Evolutionary conservation across 192 early-diverging fungal species (phyloP).

Genomic region (Gryganskiella cystojenkinii): DNA sequence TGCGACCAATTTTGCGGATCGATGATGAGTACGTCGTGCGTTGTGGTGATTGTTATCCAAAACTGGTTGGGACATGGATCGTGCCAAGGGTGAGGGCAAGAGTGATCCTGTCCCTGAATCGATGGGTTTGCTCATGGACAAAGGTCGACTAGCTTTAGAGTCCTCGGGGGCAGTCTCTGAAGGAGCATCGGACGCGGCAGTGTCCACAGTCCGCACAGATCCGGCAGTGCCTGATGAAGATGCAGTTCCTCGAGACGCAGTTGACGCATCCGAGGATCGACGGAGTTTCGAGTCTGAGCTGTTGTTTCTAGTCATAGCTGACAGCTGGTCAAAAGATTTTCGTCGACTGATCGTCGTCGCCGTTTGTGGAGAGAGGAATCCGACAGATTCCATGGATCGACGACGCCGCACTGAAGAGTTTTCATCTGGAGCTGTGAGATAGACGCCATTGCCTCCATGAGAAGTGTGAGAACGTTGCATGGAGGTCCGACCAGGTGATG

Average conservation of each 20-base stretch:
- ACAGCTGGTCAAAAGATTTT: constrained; percentile 38
- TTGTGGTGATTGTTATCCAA: too few species aligned
- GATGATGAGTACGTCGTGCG: too few species aligned
- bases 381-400: constrained; percentile 42
- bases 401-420: constrained; percentile 18
- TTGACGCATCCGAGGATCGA: constrained; percentile 40
- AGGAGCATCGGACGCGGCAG: not conserved
- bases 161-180: not conserved
- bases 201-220: constrained; percentile 17
- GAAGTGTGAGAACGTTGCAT: constrained; percentile 39
- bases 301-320: not conserved
- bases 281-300: constrained; percentile 18
- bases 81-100: constrained; percentile 2
- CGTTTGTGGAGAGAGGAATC: constrained; percentile 18
- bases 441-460: constrained; percentile 9
- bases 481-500: not conserved
- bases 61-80: constrained; percentile 24
- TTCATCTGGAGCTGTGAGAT: not conserved
- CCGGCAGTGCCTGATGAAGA: constrained; percentile 28
- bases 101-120: constrained; percentile 12
- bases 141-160: not conserved
- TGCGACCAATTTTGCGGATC: constrained; percentile 4
- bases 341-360: constrained; percentile 21
- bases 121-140: not conserved
- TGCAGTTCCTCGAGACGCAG: constrained; percentile 22